A percentile compares a stretch with the other conserved stretches of the same genome.
Conservation (phyloP, 352 stramenopile species). For the Globisporangium irregulare region DNA sequence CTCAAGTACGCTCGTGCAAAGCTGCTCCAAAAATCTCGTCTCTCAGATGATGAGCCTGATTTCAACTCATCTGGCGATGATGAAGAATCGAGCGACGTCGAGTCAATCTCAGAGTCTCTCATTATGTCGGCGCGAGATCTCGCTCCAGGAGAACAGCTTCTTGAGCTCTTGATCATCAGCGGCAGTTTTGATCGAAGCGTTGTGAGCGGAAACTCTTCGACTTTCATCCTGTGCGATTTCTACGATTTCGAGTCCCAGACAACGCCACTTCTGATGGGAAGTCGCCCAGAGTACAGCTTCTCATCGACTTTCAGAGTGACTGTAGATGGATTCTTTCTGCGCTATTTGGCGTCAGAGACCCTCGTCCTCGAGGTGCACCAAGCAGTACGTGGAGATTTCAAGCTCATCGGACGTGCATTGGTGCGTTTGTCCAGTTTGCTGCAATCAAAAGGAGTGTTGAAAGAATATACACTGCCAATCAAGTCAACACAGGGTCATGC, state of each 20-base stretch:
- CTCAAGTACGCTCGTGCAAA: constrained; percentile 77
- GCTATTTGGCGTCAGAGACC: constrained; percentile 86
- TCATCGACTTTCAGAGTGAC: constrained; percentile 90
- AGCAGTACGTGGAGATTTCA: constrained; percentile 84
- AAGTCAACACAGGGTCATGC: constrained; percentile 31
- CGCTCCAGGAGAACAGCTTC: constrained; percentile 83
- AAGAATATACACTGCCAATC: constrained; percentile 45
- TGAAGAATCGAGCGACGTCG: constrained; percentile 39
- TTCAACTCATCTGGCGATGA: constrained; percentile 40
- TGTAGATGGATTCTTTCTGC: constrained; percentile 91
- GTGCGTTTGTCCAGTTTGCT: constrained; percentile 76
- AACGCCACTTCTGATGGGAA: constrained; percentile 83
- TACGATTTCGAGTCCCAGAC: constrained; percentile 94
- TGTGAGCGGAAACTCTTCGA: constrained; percentile 73
- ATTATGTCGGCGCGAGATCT: constrained; percentile 60
- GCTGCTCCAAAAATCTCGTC: constrained; percentile 28
- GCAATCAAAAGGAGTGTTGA: constrained; percentile 71
- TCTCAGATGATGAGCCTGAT: constrained; percentile 22
- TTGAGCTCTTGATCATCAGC: constrained; percentile 87
- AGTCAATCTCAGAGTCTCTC: constrained; percentile 67
- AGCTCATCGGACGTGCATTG: constrained; percentile 67
- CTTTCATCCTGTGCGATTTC: constrained; percentile 93
- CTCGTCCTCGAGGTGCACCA: constrained; percentile 90
- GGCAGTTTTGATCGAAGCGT: constrained; percentile 68
- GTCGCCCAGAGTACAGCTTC: constrained; percentile 87